A percentile compares a stretch with the other conserved stretches of the same genome.
phyloP scores from a whole-genome alignment of 176 grass and related monocot species.

The Leersia perrieri region DNA sequence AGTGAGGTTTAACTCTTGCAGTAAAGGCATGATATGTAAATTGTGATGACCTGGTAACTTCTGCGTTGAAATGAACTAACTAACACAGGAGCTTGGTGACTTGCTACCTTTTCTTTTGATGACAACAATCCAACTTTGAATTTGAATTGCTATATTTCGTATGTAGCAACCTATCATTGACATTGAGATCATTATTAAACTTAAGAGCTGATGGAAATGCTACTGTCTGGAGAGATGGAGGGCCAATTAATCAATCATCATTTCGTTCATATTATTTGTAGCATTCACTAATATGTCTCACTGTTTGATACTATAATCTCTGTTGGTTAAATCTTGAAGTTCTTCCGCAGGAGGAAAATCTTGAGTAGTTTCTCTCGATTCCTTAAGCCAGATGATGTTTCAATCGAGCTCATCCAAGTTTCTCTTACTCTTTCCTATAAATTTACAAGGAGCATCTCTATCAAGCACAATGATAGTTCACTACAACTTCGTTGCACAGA shows the following conservation, averaged over 20 bases:
- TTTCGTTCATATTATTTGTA: too few relatives aligned
- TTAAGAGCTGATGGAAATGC: not conserved
- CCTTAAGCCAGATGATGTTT: slow-evolving; percentile 58
- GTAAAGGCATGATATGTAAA: not conserved
- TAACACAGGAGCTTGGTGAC: not conserved
- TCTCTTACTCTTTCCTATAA: slow-evolving; percentile 40
- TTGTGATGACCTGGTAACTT: too few relatives aligned
- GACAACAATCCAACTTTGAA: too few relatives aligned
- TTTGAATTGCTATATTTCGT: not conserved
- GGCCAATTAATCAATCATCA: too few relatives aligned
- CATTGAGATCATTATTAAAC: too few relatives aligned
- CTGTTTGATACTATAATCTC: slow-evolving; percentile 3
- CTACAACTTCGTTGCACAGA: slow-evolving; percentile 70
- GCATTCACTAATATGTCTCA: slow-evolving; percentile 12
- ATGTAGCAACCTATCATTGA: not conserved
- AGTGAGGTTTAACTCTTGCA: not conserved
- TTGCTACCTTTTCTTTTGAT: not conserved
- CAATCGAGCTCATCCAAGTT: slow-evolving; percentile 55
- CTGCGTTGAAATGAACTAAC: not conserved
- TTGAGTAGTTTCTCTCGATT: slow-evolving; percentile 58
- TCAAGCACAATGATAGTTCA: slow-evolving; percentile 54
- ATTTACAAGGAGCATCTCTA: slow-evolving; percentile 30
- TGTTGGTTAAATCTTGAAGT: too few relatives aligned
- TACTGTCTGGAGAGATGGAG: not conserved
- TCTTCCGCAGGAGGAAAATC: slow-evolving; percentile 71